A percentile compares a stretch with the other conserved stretches of the same genome.
phyloP scores from a whole-genome alignment of 768 basidiomycete species.

The Arthromyces matolae region DNA sequence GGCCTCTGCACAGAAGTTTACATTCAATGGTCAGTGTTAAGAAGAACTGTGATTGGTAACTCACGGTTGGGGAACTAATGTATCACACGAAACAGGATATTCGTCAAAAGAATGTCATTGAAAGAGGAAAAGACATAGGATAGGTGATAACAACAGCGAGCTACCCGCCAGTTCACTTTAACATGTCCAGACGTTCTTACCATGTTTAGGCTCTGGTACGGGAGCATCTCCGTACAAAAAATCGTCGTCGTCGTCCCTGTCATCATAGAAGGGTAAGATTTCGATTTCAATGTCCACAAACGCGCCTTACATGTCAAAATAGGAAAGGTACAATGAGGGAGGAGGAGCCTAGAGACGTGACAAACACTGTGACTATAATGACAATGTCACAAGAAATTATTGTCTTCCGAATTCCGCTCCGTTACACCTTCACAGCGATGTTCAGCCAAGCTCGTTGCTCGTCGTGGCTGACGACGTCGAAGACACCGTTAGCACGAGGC shows the following conservation, averaged over 20 bases:
- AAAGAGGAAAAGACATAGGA: too few species aligned
- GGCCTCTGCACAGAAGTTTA: slow-evolving; percentile 23
- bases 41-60: slow-evolving; percentile 30
- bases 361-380: slow-evolving; percentile 10
- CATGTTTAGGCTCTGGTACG: slow-evolving; percentile 35
- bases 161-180: slow-evolving; percentile 16
- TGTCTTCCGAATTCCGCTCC: slow-evolving; percentile 16
- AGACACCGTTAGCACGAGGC: slow-evolving; percentile 31
- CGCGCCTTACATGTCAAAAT: slow-evolving; percentile 12
- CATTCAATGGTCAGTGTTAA: slow-evolving; percentile 14
- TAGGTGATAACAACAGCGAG: slow-evolving; percentile 27
- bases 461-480: slow-evolving; percentile 16
- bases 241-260: slow-evolving; percentile 78
- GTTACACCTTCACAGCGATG: slow-evolving; percentile 11
- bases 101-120: slow-evolving; percentile 41
- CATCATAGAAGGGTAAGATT: slow-evolving; percentile 1
- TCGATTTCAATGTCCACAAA: neutral
- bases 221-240: slow-evolving; percentile 67
- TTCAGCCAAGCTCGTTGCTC: slow-evolving; percentile 27
- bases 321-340: neutral
- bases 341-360: slow-evolving; percentile 2
- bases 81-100: slow-evolving; percentile 36
- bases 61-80: slow-evolving; percentile 61
- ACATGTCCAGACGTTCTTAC: slow-evolving; percentile 36
- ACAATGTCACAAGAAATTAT: slow-evolving; percentile 20